Evolutionary conservation across 768 basidiomycete species (phyloP), one percentile per base, ranked within the genome.

Genomic region (Sporobolomyces roseus): DNA sequence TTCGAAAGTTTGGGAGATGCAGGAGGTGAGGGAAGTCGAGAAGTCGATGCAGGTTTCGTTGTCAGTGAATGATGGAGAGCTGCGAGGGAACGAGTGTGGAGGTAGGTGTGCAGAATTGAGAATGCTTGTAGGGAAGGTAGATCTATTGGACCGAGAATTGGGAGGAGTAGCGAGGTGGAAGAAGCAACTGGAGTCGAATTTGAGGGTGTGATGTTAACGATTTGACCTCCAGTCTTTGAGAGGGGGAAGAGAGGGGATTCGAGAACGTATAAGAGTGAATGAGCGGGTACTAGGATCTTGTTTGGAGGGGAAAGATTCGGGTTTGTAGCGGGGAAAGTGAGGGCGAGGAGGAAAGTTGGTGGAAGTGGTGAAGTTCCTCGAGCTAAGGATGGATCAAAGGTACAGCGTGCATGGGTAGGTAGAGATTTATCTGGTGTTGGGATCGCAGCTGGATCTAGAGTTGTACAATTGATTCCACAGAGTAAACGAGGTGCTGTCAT

Each of bases 291-390:
- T 21, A 43, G 29, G 50, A 33, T 6, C 17, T 38, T 13, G 2
- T 6, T 38, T 1, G 45, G 21, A 21, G 61, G 29, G 16, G n/a
- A 25, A 21, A 35, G 4, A 33, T 3, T 9, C 2, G 62, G 27
- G 4, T 60, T 23, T 13, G 13, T 7, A 9, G 58, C 30, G 4
- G 27, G 51, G 52, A 61, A 67, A 7, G 35, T 23, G 45, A 61
- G 12, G 3, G 68, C 43, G 58, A 69, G 68, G 43, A 69, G 45
- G 38, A 64, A 63, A 1, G 41, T 65, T 2, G 68, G 68, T 1
- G 52, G 30, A 48, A 69, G 17, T 29, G 58, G 35, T 2, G 48
- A 23, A 2, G 52, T 3, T 25, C 25, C 52, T 7, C 30, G 21
- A 0, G 63, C 25, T 13, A 48, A 52, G 21, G 63, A 45, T 1